These are phyloP conservation scores for Rhynchosporium secalis DNA, from an alignment of 2,329 filamentous ascomycete genomes.

Conservation along the genomic window DNA sequence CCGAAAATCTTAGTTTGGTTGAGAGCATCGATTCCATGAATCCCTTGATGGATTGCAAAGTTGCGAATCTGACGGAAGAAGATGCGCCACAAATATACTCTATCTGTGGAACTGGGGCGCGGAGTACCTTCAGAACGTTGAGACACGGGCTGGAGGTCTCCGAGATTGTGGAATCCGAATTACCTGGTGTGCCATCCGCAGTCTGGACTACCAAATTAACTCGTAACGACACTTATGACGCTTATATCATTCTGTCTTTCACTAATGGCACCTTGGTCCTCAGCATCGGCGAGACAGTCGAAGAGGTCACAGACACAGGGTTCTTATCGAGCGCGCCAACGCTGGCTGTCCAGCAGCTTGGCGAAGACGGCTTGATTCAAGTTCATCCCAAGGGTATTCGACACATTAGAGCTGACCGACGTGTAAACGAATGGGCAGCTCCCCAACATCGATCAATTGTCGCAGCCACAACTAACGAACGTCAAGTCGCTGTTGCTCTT, in stretches of 20 bases:
- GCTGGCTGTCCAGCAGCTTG: conserved; percentile 88
- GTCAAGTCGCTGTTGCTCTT: conserved; percentile 89
- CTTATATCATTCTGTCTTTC: conserved; percentile 94
- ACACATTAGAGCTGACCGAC: conserved; percentile 75
- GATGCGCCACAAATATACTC: conserved; percentile 97
- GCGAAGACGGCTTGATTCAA: conserved; percentile 88
- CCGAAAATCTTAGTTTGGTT: conserved; percentile 81
- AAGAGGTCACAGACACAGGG: conserved; percentile 90
- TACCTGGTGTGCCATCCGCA: conserved; percentile 83
- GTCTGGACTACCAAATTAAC: conserved; percentile 95
- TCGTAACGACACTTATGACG: conserved; percentile 79
- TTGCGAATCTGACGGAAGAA: conserved; percentile 86
- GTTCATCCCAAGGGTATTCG: conserved; percentile 96
- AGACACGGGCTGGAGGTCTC: conserved; percentile 92
- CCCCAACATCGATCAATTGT: conserved; percentile 95
- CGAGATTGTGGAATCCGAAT: conserved; percentile 91
- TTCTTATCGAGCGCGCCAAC: conserved; percentile 89
- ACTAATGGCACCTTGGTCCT: conserved; percentile 87
- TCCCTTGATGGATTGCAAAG: conserved; percentile 85
- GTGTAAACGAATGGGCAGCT: conserved; percentile 89
- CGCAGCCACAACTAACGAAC: conserved; percentile 87
- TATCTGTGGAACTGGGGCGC: conserved; percentile 82
- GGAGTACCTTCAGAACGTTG: conserved; percentile 86
- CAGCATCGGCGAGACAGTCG: conserved; percentile 94
- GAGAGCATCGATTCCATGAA: conserved; percentile 88